Evolutionary conservation across 1,284 basidiomycete genomes (phyloP).

Genomic region (Fomes fomentarius): DNA sequence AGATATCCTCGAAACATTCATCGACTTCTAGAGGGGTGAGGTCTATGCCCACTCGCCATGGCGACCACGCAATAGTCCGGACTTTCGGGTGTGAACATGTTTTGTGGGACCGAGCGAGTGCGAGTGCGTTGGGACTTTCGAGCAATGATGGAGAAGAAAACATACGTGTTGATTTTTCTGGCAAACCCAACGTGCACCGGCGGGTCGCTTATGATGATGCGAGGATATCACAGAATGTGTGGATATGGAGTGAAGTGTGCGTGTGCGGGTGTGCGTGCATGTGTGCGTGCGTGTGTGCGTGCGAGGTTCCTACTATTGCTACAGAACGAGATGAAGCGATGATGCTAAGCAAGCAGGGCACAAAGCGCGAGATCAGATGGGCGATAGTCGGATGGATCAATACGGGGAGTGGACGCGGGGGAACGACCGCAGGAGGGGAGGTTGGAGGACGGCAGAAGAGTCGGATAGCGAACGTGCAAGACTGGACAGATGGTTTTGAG

Average conservation of each 20-base stretch:
- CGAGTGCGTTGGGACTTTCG: too few species aligned
- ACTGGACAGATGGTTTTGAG: too few species aligned
- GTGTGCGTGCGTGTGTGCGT: conserved; percentile 1
- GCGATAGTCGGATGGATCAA: background rate
- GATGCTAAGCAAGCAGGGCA: conserved; percentile 5
- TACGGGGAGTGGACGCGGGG: background rate
- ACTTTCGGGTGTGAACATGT: too few species aligned
- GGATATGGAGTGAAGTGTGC: background rate
- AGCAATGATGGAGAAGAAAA: background rate
- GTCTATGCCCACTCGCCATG: too few species aligned
- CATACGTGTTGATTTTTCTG: conserved; percentile 5
- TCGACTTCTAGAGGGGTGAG: too few species aligned
- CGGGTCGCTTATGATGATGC: conserved; percentile 33
- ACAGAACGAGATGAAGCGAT: conserved; percentile 20
- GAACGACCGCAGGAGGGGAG: background rate
- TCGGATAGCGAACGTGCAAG: background rate
- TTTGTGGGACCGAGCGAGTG: too few species aligned
- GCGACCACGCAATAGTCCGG: too few species aligned
- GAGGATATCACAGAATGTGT: conserved; percentile 29
- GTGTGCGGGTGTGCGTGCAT: conserved; percentile 1
- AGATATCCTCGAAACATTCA: too few species aligned
- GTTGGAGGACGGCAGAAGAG: background rate
- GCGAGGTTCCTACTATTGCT: conserved; percentile 30
- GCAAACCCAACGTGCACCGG: conserved; percentile 29
- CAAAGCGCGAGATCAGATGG: background rate